Conservation (phyloP, 768 basidiomycete species). For the Dacryopinax spathularia region DNA sequence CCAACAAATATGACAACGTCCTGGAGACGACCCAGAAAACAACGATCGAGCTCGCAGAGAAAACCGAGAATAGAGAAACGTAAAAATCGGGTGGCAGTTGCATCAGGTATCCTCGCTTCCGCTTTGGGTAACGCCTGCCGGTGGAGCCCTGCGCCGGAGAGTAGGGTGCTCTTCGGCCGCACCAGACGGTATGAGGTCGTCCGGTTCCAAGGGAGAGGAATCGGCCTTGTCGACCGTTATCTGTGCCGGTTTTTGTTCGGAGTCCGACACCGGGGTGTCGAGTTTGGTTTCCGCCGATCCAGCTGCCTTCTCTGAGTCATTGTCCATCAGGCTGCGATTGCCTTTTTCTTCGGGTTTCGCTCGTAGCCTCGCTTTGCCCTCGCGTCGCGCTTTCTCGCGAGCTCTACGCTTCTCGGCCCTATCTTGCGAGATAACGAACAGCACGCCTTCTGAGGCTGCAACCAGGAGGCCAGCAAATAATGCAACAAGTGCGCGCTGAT, state of each 20-base stretch:
- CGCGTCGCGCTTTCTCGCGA: background rate
- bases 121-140: background rate
- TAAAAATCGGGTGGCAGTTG: background rate
- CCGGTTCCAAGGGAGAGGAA: background rate
- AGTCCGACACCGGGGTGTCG: background rate
- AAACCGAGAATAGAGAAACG: background rate
- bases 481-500: slow-evolving; percentile 42
- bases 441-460: slow-evolving; percentile 50
- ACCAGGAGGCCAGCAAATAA: slow-evolving; percentile 49
- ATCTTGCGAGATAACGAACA: slow-evolving; percentile 63
- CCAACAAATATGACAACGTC: too few relatives aligned
- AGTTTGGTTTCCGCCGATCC: background rate
- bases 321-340: background rate
- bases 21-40: too few relatives aligned
- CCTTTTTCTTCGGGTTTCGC: background rate
- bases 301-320: background rate
- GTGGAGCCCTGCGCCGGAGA: slow-evolving; percentile 1
- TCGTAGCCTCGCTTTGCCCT: background rate
- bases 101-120: background rate
- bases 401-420: slow-evolving; percentile 19
- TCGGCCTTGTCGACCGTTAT: background rate
- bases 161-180: background rate
- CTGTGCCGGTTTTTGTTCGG: background rate
- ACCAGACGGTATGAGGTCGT: background rate
- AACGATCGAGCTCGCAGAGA: too few relatives aligned